These are phyloP conservation scores for Yarrowia porcina DNA, from an alignment of 805 yeast genomes.

Conservation along the genomic window DNA sequence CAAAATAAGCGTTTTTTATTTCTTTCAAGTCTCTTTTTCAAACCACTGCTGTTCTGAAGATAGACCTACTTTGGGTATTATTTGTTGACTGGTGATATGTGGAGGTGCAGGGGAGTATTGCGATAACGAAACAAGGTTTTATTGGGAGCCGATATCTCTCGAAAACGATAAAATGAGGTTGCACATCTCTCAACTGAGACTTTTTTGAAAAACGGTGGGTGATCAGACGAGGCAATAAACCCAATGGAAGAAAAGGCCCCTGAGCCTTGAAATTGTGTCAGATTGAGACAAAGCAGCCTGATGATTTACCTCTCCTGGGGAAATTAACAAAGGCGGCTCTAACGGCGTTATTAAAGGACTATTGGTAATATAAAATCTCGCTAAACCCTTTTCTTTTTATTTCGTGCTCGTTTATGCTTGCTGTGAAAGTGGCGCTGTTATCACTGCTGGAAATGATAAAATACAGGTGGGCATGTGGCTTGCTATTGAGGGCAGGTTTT, in stretches of 20 bases:
- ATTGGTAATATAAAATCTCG: background rate
- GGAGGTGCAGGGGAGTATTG: background rate
- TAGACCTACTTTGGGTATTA: background rate
- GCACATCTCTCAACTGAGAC: background rate
- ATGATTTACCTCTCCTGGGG: background rate
- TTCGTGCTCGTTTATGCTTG: background rate
- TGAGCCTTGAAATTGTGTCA: background rate
- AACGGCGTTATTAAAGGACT: too few species aligned
- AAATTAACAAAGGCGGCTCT: too few species aligned
- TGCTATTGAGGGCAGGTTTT: background rate
- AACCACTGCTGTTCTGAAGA: background rate
- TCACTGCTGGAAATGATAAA: background rate
- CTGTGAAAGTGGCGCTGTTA: background rate
- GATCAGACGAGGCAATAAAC: constrained; percentile 12
- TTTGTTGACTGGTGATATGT: background rate
- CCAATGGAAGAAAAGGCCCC: background rate
- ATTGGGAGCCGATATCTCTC: too few species aligned
- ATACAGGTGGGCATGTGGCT: background rate
- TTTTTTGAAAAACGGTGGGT: background rate
- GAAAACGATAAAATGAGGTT: background rate
- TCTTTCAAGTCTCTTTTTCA: background rate
- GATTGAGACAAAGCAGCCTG: background rate
- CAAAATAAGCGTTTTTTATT: background rate
- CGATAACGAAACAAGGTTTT: constrained; percentile 20
- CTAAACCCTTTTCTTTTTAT: background rate